Evolutionary conservation across 305 asterid genomes (phyloP), one percentile per base, ranked within the genome.

Genomic region (Fraxinus sp.): DNA sequence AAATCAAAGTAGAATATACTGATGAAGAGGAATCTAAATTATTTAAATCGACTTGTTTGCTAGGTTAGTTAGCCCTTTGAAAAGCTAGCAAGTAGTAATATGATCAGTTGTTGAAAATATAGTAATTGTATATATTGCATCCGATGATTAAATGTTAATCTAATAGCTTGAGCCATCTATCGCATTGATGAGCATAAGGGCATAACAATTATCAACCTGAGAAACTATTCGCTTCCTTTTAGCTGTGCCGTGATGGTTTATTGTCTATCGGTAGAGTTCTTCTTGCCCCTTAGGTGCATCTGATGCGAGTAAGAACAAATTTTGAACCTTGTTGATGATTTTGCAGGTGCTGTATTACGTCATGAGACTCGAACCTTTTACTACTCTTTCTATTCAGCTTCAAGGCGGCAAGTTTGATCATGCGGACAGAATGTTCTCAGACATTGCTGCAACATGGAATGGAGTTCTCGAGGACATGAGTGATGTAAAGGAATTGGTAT

Each of bases 381-480:
- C 99, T 79, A 94, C 99, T 79, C 94, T 94, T 36, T 93, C 99
- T 74, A 91, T 94, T 88, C 99, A 96, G 87, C 95, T 96, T 77
- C 99, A 96, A 93, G 99, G 99, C 72, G 99, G 98, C 85, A 94
- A 91, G 84, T 96, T 96, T 81, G 99, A 96, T 90, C 99, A 96
- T 86, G 98, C 98, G 81, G 99, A 96, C 86, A 93, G 99, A 89
- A 92, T 96, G 99, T 96, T 96, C 87, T 90, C 91, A 14, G 98
- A 96, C 89, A 91, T 96, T 85, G 88, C 89, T 90, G 97, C 97
- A 68, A 94, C 99, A n/a, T 96, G 99, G 99, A 89, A 86, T 87
- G 97, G 99, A 84, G 96, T 96, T 89, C 94, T 94, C 28, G 99
- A 94, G 91, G 99, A 96, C 89, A 96, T 96, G 98, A 96, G 98